phyloP scores from a whole-genome alignment of 148 eudicot genomes.

The Rhododendron griersonianum region DNA sequence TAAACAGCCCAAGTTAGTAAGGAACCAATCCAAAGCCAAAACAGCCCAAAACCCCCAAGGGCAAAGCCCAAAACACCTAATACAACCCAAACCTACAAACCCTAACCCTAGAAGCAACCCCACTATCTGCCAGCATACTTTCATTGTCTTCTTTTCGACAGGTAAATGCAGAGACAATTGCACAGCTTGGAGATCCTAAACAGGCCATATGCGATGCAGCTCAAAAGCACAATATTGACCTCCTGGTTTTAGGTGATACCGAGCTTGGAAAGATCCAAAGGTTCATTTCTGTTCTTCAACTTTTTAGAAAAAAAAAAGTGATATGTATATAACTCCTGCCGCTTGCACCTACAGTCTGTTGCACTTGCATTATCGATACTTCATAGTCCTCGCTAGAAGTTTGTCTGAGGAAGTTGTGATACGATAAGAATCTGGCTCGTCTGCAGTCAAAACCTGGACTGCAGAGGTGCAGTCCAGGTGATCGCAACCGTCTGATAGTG shows the following conservation, averaged over 20 bases:
- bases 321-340: not conserved
- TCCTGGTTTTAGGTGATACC: conserved; percentile 4
- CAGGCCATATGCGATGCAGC: conserved; percentile 7
- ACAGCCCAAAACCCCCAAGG: too few relatives aligned
- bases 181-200: conserved; percentile 10
- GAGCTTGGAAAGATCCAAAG: conserved; percentile 9
- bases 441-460: too few relatives aligned
- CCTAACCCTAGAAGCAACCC: too few relatives aligned
- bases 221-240: not conserved
- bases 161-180: conserved; percentile 4
- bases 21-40: too few relatives aligned
- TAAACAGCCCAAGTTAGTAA: too few relatives aligned
- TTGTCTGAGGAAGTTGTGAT: not conserved
- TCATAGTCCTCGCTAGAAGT: not conserved
- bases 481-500: too few relatives aligned
- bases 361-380: not conserved
- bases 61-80: too few relatives aligned
- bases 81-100: too few relatives aligned
- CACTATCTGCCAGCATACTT: not conserved
- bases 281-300: not conserved
- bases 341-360: not conserved
- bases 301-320: not conserved
- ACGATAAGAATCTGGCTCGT: too few relatives aligned
- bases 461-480: too few relatives aligned
- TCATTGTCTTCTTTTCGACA: not conserved